Conservation (phyloP, 2,329 filamentous ascomycete genomes). For the Ophiostoma tasmaniense region DNA sequence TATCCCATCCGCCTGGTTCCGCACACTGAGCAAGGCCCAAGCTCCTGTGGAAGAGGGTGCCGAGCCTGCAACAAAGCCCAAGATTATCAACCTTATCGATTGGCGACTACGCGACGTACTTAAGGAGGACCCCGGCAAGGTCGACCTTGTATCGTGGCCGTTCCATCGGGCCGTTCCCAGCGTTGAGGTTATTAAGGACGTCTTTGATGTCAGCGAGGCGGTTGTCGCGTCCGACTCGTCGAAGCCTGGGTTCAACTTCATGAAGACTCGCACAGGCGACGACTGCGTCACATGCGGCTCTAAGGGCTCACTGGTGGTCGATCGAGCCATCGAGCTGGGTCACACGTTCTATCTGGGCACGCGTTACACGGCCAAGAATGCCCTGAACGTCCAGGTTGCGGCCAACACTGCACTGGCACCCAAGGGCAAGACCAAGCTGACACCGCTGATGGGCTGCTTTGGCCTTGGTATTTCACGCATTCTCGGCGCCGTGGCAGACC, state of each 20-base stretch:
- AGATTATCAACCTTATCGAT: conserved; percentile 33
- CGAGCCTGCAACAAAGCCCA: conserved; percentile 5
- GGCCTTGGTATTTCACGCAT: conserved; percentile 90
- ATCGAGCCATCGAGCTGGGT: conserved; percentile 77
- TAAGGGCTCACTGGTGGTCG: conserved; percentile 50
- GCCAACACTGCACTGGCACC: conserved; percentile 23
- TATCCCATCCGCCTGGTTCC: conserved; percentile 43
- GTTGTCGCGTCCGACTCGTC: not conserved
- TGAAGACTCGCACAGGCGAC: conserved; percentile 60
- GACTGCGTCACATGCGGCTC: conserved; percentile 60
- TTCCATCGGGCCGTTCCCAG: not conserved
- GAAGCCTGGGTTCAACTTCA: conserved; percentile 46
- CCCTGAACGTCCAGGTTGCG: conserved; percentile 50
- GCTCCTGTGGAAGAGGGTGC: not conserved
- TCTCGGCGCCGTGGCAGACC: conserved; percentile 75
- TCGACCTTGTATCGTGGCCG: conserved; percentile 15
- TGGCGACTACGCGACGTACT: conserved; percentile 23
- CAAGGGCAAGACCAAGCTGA: conserved; percentile 13
- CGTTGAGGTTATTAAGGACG: not conserved
- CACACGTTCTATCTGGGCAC: conserved; percentile 94
- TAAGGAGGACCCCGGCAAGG: not conserved
- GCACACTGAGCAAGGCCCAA: conserved; percentile 22
- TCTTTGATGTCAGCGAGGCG: not conserved
- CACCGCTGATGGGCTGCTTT: conserved; percentile 84
- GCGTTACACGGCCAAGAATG: conserved; percentile 60